A percentile compares a stretch with the other conserved stretches of the same genome.
phyloP scores from a whole-genome alignment of 495 filamentous ascomycete genomes.

The Neurospora terricola region DNA sequence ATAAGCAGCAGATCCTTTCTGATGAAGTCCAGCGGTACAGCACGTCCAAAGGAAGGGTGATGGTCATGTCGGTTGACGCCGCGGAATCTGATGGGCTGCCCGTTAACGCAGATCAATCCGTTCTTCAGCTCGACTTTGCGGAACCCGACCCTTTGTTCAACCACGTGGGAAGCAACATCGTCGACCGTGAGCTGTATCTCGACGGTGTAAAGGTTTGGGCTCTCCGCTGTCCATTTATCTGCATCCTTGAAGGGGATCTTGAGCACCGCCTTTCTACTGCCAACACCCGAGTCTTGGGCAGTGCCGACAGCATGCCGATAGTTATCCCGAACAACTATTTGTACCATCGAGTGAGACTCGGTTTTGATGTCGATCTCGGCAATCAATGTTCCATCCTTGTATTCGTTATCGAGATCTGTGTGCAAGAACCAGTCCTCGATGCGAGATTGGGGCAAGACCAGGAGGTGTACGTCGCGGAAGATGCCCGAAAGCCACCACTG shows the following conservation, averaged over 20 bases:
- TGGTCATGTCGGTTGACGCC: constrained; percentile 60
- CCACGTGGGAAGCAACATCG: background rate
- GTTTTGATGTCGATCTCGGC: constrained; percentile 33
- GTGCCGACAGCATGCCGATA: constrained; percentile 7
- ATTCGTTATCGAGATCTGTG: constrained; percentile 45
- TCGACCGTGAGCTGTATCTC: constrained; percentile 20
- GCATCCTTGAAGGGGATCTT: constrained; percentile 35
- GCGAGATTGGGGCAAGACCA: constrained; percentile 42
- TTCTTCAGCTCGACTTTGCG: constrained; percentile 47
- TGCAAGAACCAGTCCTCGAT: constrained; percentile 51
- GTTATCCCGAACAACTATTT: constrained; percentile 24
- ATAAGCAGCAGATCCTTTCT: constrained; percentile 50
- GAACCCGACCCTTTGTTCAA: constrained; percentile 40
- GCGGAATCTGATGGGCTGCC: constrained; percentile 42
- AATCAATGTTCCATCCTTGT: constrained; percentile 42
- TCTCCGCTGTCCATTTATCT: constrained; percentile 58
- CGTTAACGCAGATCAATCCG: constrained; percentile 50
- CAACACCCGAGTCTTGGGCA: background rate
- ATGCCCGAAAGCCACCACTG: constrained; percentile 52
- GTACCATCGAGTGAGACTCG: constrained; percentile 17
- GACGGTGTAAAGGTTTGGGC: constrained; percentile 47
- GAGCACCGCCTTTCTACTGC: constrained; percentile 19
- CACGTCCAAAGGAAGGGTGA: constrained; percentile 47
- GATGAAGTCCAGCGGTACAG: constrained; percentile 49
- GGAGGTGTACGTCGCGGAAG: constrained; percentile 55